Conservation (phyloP, 2,329 filamentous ascomycete genomes). For the Peltaster fructicola region DNA sequence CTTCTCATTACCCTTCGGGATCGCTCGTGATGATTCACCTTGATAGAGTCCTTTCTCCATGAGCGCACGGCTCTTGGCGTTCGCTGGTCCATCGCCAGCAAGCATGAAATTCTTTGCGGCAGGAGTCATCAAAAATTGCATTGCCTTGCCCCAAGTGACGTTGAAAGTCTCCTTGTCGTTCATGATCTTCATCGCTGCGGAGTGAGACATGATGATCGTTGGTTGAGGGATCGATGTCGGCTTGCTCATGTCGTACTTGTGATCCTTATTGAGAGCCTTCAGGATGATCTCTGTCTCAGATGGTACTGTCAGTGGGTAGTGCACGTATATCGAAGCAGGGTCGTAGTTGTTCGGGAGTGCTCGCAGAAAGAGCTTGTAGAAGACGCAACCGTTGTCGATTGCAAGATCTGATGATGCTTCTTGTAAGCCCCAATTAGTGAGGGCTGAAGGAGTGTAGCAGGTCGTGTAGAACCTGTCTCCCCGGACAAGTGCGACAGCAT, state of each 20-base stretch:
- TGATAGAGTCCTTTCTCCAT: slow-evolving; percentile 27
- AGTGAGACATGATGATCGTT: slow-evolving; percentile 27
- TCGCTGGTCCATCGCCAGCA: slow-evolving; percentile 25
- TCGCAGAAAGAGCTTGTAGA: slow-evolving; percentile 35
- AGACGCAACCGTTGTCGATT: slow-evolving; percentile 31
- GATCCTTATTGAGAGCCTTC: slow-evolving; percentile 21
- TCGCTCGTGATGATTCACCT: slow-evolving; percentile 11
- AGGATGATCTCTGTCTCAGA: slow-evolving; percentile 29
- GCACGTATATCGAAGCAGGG: slow-evolving; percentile 31
- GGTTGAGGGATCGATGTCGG: slow-evolving; percentile 17
- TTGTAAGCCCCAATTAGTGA: slow-evolving; percentile 28
- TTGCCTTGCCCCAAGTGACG: slow-evolving; percentile 29
- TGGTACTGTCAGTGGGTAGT: slow-evolving; percentile 32
- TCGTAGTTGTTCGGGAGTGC: slow-evolving; percentile 33
- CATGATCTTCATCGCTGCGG: slow-evolving; percentile 26
- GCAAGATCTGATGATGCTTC: slow-evolving; percentile 28
- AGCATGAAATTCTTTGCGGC: slow-evolving; percentile 31
- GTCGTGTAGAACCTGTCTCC: slow-evolving; percentile 42
- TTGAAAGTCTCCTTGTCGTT: slow-evolving; percentile 26
- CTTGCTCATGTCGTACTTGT: slow-evolving; percentile 23
- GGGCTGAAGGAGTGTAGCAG: slow-evolving; percentile 18
- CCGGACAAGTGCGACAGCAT: slow-evolving; percentile 41
- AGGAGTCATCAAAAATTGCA: slow-evolving; percentile 27
- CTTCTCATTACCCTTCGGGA: slow-evolving; percentile 19
- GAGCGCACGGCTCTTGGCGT: slow-evolving; percentile 25